phyloP scores from a whole-genome alignment of 148 eudicot species.

The Chenopodium suecicum region DNA sequence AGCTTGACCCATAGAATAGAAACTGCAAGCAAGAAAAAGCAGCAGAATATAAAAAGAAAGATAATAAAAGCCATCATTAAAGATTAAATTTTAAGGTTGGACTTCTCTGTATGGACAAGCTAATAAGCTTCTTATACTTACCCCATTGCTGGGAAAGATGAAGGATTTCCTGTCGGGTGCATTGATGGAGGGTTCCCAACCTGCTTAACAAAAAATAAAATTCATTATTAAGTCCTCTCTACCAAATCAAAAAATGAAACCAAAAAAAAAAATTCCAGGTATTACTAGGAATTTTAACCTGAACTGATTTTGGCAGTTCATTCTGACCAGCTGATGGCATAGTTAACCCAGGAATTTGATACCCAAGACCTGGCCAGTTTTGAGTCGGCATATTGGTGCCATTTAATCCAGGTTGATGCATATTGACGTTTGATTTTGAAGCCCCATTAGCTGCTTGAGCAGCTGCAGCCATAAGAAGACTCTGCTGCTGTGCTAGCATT shows the following conservation, averaged over 20 bases:
- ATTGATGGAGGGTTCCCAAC: conserved; percentile 53
- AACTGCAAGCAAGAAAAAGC: conserved; percentile 39
- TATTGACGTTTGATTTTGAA: conserved; percentile 46
- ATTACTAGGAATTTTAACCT: conserved; percentile 42
- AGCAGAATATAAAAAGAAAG: not conserved
- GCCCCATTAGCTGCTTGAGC: conserved; percentile 61
- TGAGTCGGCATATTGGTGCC: conserved; percentile 55
- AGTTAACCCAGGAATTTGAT: conserved; percentile 70
- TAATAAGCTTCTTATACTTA: conserved; percentile 8
- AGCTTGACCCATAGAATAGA: conserved; percentile 50
- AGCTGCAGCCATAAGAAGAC: conserved; percentile 90
- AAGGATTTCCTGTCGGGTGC: conserved; percentile 51
- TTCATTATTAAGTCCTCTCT: not conserved
- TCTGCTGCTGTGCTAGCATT: conserved; percentile 89
- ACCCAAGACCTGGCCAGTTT: conserved; percentile 76
- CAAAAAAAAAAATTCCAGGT: not conserved
- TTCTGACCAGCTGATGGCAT: conserved; percentile 58
- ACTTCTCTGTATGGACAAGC: not conserved
- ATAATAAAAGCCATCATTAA: not conserved
- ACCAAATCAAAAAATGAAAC: not conserved
- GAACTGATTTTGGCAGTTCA: conserved; percentile 61
- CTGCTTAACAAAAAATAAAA: conserved; percentile 35
- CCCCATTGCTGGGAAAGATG: conserved; percentile 52
- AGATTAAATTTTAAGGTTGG: too few relatives aligned
- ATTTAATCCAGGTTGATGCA: conserved; percentile 49